These are phyloP conservation scores for Polyplosphaeria fusca DNA, from an alignment of 495 filamentous ascomycete species.

Conservation along the genomic window DNA sequence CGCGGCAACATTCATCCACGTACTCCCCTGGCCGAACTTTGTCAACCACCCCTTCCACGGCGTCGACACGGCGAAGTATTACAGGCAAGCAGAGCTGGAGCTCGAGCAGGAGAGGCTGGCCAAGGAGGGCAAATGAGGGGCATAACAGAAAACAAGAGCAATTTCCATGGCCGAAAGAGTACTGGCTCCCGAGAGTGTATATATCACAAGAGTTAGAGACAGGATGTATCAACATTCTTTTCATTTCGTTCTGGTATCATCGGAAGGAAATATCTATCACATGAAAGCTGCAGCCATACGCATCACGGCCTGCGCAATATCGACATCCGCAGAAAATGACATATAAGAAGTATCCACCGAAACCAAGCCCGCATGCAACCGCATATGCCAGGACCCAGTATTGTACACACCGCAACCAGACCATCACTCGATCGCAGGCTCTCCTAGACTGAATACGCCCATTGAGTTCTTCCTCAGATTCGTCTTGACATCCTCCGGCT, in stretches of 20 bases:
- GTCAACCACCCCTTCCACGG: conserved; percentile 96
- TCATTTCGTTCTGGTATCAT: conserved; percentile 44
- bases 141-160: conserved; percentile 1
- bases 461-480: conserved; percentile 25
- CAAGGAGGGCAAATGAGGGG: conserved; percentile 6
- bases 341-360: too few species aligned
- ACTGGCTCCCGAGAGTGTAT: background rate
- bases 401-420: too few species aligned
- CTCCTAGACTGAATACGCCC: conserved; percentile 23
- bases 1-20: conserved; percentile 72
- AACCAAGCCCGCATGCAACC: too few species aligned
- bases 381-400: too few species aligned
- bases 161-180: background rate
- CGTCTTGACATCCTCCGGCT: conserved; percentile 24
- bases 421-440: background rate
- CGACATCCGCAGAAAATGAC: too few species aligned
- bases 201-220: conserved; percentile 2
- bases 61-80: conserved; percentile 97
- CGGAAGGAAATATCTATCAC: too few species aligned
- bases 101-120: conserved; percentile 66
- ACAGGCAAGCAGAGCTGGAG: conserved; percentile 90
- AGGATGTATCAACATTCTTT: conserved; percentile 27
- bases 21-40: conserved; percentile 94
- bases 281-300: too few species aligned
- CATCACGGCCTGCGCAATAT: too few species aligned